These are phyloP conservation scores for Colletotrichum tropicale DNA, from an alignment of 2,329 filamentous ascomycete genomes.

Conservation along the genomic window DNA sequence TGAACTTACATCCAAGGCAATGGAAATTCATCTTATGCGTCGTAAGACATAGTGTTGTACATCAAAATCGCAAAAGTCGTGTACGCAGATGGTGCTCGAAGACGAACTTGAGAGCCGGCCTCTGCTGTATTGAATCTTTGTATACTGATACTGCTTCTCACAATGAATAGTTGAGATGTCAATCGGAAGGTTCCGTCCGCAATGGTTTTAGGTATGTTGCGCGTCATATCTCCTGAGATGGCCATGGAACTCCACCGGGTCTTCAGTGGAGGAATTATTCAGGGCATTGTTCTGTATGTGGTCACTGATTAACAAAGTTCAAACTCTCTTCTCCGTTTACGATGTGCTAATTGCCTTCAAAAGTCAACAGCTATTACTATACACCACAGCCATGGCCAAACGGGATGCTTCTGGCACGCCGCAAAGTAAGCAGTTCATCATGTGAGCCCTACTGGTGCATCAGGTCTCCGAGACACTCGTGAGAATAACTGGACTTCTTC, in stretches of 20 bases:
- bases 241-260: not conserved
- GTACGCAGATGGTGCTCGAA: not conserved
- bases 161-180: not conserved
- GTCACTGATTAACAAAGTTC: not conserved
- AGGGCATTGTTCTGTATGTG: not conserved
- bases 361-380: not conserved
- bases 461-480: not conserved
- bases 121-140: not conserved
- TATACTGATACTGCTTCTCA: not conserved
- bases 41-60: not conserved
- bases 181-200: not conserved
- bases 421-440: not conserved
- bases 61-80: not conserved
- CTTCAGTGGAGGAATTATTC: not conserved
- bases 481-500: not conserved
- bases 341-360: not conserved
- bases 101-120: not conserved
- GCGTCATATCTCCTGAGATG: not conserved
- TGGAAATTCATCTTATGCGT: not conserved
- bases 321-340: not conserved
- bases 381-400: not conserved
- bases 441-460: not conserved
- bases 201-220: not conserved
- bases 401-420: not conserved
- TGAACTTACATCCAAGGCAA: not conserved